Percentiles rank a stretch among this genome's conserved stretches.
These are phyloP conservation scores for Zopfochytrium polystomum DNA, from an alignment of 371 early-diverging fungal genomes.

Conservation along the genomic window DNA sequence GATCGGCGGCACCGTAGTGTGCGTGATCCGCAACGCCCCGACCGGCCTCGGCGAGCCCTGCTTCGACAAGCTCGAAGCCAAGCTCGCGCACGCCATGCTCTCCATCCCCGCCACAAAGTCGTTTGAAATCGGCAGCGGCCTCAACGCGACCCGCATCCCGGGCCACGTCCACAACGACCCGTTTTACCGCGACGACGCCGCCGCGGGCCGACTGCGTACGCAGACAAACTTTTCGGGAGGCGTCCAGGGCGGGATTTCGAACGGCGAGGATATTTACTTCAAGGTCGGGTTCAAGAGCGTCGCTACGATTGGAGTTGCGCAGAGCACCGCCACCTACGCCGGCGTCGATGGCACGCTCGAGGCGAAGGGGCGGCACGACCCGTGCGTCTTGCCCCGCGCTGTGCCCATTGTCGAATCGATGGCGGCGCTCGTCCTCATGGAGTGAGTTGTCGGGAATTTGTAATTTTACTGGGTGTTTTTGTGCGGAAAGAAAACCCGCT, in stretches of 20 bases:
- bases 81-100: slow-evolving; percentile 97
- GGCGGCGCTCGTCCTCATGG: slow-evolving; percentile 92
- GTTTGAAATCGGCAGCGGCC: slow-evolving; percentile 95
- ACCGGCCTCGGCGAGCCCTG: slow-evolving; percentile 95
- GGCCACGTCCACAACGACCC: slow-evolving; percentile 93
- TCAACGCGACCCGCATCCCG: slow-evolving; percentile 78
- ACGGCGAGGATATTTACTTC: slow-evolving; percentile 95
- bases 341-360: slow-evolving; percentile 78
- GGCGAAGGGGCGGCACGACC: slow-evolving; percentile 96
- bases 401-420: slow-evolving; percentile 97
- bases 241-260: slow-evolving; percentile 95
- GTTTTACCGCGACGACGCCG: slow-evolving; percentile 61
- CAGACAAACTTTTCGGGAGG: slow-evolving; percentile 92
- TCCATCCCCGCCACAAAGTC: slow-evolving; percentile 97
- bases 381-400: slow-evolving; percentile 93
- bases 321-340: slow-evolving; percentile 80
- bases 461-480: background rate
- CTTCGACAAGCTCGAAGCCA: slow-evolving; percentile 96
- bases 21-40: slow-evolving; percentile 92
- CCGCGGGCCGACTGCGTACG: slow-evolving; percentile 69
- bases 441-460: slow-evolving; percentile 42
- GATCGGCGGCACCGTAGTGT: slow-evolving; percentile 95
- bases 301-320: slow-evolving; percentile 90
- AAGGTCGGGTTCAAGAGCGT: slow-evolving; percentile 95
- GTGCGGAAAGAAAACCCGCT: background rate